phyloP scores from a whole-genome alignment of 2,329 filamentous ascomycete species.

The Colletotrichum karsti region DNA sequence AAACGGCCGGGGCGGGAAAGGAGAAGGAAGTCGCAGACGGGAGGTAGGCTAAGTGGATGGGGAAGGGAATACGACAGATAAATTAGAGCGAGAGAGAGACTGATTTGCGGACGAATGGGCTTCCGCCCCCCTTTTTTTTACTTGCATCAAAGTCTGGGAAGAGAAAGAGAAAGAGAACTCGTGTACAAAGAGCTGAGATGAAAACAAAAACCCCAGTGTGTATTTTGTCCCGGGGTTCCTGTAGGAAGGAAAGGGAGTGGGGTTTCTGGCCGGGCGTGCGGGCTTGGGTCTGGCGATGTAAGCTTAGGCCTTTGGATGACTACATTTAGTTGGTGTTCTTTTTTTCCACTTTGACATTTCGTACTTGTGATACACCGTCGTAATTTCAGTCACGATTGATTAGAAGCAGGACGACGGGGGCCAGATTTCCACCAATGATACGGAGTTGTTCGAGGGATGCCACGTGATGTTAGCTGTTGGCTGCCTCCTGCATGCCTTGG shows the following conservation, averaged over 20 bases:
- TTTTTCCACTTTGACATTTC: no score
- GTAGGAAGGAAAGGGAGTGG: no score
- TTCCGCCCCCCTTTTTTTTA: no score
- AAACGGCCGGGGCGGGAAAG: background rate
- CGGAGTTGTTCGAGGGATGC: no score
- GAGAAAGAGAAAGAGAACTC: background rate
- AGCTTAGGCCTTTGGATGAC: conserved; percentile 24
- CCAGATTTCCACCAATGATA: no score
- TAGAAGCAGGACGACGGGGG: no score
- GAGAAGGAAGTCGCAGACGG: background rate
- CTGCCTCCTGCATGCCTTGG: no score
- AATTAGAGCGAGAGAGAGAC: conserved; percentile 10
- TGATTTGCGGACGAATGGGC: background rate
- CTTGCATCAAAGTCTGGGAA: no score
- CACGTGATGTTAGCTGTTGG: no score
- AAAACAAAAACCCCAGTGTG: conserved; percentile 5
- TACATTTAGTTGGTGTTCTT: conserved; percentile 13
- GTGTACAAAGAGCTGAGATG: conserved; percentile 28
- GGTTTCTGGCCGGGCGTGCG: conserved; percentile 21
- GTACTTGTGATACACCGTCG: no score
- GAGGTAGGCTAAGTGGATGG: background rate
- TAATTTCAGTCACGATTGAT: no score
- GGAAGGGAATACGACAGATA: background rate
- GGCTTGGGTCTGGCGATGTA: conserved; percentile 28
- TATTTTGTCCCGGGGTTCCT: conserved; percentile 25